phyloP scores from a whole-genome alignment of 2,329 filamentous ascomycete genomes.

The Colletotrichum lindemuthianum region DNA sequence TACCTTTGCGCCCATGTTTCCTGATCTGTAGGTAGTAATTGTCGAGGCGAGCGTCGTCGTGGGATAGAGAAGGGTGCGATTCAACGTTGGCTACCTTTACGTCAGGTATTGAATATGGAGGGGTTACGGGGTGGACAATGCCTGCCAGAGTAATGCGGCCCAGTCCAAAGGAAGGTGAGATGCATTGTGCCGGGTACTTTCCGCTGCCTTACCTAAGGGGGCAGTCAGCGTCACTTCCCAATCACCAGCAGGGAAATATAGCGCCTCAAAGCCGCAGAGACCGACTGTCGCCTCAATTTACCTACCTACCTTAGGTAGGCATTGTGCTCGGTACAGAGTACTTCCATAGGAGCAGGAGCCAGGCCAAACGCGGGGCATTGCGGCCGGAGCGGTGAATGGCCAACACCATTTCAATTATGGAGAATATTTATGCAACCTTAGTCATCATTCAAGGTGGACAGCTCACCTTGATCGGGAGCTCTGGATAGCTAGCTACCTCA shows the following conservation, averaged over 20 bases:
- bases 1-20: slow-evolving; percentile 66
- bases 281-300: not conserved
- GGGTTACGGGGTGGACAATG: slow-evolving; percentile 21
- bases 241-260: no score
- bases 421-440: slow-evolving; percentile 21
- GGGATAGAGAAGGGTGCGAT: slow-evolving; percentile 8
- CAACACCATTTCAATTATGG: not conserved
- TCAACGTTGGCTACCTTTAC: no score
- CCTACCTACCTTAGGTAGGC: not conserved
- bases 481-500: not conserved
- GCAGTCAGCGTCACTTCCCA: no score
- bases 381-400: slow-evolving; percentile 4
- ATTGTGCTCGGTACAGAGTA: not conserved
- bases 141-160: slow-evolving; percentile 2
- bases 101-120: slow-evolving; percentile 18
- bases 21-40: slow-evolving; percentile 4
- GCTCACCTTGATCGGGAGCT: slow-evolving; percentile 33
- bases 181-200: no score
- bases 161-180: not conserved
- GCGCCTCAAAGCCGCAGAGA: not conserved
- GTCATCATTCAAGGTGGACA: slow-evolving; percentile 37
- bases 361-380: slow-evolving; percentile 25
- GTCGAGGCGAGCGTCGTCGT: slow-evolving; percentile 5
- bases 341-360: slow-evolving; percentile 11
- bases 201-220: slow-evolving; percentile 20